These are phyloP conservation scores for Orobanche coerulescens DNA, from an alignment of 257 asterid species.

Conservation along the genomic window DNA sequence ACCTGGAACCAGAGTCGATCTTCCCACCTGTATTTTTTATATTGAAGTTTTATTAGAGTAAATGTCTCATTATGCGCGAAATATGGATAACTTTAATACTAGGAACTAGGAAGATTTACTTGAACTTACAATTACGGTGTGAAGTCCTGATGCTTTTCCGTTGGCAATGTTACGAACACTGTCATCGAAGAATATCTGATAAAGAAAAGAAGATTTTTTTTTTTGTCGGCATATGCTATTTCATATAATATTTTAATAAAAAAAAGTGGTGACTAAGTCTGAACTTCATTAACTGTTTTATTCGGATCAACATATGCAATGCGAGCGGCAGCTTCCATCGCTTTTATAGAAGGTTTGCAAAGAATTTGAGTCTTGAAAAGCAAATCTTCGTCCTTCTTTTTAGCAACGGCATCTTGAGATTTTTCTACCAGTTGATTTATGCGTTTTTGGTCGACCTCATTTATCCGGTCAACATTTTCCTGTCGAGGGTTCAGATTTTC, in stretches of 20 bases:
- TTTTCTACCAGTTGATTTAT: background rate
- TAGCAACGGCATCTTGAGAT: conserved; percentile 8
- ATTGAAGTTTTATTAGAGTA: background rate
- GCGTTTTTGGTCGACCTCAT: conserved; percentile 8
- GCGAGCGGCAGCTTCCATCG: conserved; percentile 64
- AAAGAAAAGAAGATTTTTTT: background rate
- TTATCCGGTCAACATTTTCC: conserved; percentile 17
- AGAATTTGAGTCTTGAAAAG: conserved; percentile 31
- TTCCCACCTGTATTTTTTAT: conserved; percentile 61
- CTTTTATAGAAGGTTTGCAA: conserved; percentile 70
- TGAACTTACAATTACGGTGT: conserved; percentile 70
- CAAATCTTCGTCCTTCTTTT: conserved; percentile 1
- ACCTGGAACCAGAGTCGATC: conserved; percentile 55
- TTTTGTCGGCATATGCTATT: background rate
- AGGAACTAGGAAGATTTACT: background rate
- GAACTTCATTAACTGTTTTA: conserved; percentile 44
- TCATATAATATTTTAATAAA: background rate
- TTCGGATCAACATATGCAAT: conserved; percentile 63
- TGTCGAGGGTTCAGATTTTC: conserved; percentile 66
- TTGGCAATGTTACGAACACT: conserved; percentile 66
- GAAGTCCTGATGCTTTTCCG: conserved; percentile 72
- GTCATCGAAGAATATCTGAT: conserved; percentile 79
- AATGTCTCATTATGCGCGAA: background rate
- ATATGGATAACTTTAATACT: background rate
- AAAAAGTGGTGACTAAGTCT: background rate